phyloP scores from a whole-genome alignment of 352 stramenopile genomes.

The Elongisporangium prolatum region DNA sequence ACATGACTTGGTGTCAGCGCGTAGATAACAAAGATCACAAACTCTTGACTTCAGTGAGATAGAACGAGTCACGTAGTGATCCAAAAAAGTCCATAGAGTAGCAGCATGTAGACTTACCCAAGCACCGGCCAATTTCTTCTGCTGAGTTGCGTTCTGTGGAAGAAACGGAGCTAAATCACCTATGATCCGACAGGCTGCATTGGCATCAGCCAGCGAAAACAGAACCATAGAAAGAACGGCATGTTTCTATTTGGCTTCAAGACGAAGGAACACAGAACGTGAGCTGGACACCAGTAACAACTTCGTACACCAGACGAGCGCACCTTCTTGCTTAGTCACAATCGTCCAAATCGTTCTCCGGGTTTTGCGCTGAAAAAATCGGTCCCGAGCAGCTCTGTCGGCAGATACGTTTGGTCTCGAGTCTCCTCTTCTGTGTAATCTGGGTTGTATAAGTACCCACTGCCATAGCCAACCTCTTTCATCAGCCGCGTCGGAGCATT shows the following conservation, averaged over 20 bases:
- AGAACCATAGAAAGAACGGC: neutral
- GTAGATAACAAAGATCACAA: neutral
- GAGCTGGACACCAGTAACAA: neutral
- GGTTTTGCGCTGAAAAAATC: conserved; percentile 35
- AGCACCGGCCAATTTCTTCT: neutral
- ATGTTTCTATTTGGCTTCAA: neutral
- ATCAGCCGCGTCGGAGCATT: conserved; percentile 82
- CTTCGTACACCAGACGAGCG: too few relatives aligned
- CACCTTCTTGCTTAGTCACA: neutral
- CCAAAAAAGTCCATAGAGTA: too few relatives aligned
- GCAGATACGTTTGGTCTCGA: conserved; percentile 83
- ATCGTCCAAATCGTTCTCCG: neutral
- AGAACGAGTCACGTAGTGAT: neutral
- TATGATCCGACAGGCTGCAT: neutral
- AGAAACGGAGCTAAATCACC: neutral
- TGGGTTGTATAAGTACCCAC: conserved; percentile 85
- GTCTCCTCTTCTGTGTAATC: conserved; percentile 58
- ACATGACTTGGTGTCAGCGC: neutral
- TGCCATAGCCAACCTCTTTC: conserved; percentile 68
- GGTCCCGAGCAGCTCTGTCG: conserved; percentile 50
- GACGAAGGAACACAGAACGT: neutral
- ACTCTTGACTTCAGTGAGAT: neutral
- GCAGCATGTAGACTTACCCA: too few relatives aligned
- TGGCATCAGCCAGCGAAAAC: neutral
- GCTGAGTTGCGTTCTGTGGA: neutral